Evolutionary conservation across 148 eudicot species (phyloP).

Genomic region (Silene uniflora): DNA sequence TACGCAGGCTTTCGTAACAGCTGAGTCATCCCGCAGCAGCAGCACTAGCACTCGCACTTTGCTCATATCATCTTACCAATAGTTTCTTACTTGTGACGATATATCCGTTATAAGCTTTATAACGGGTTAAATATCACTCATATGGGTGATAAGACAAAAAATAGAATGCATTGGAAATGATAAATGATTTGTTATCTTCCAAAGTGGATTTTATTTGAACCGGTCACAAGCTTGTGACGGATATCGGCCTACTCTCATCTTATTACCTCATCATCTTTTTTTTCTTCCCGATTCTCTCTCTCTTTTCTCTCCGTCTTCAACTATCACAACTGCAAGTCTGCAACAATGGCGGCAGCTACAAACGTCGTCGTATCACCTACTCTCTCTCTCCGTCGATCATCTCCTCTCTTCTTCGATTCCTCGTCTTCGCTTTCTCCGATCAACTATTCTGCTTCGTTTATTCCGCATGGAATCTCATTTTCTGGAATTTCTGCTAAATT

Average conservation of each 20-base stretch:
- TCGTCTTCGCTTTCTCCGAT: conserved; percentile 11
- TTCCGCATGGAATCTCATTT: conserved; percentile 13
- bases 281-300: not conserved
- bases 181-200: too few relatives aligned
- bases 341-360: conserved; percentile 19
- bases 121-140: too few relatives aligned
- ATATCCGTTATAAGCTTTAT: too few relatives aligned
- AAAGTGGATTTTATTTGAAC: too few relatives aligned
- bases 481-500: not conserved
- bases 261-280: too few relatives aligned
- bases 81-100: too few relatives aligned
- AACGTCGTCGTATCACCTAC: conserved; percentile 22
- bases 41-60: not conserved
- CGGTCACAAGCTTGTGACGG: too few relatives aligned
- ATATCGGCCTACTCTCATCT: too few relatives aligned
- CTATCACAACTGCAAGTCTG: not conserved
- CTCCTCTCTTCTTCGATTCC: conserved; percentile 17
- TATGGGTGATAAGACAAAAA: too few relatives aligned
- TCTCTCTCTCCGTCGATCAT: conserved; percentile 24
- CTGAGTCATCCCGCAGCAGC: not conserved
- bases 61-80: not conserved
- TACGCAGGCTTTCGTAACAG: not conserved
- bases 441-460: conserved; percentile 11
- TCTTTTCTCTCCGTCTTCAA: not conserved
- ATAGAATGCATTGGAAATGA: too few relatives aligned